Conservation (phyloP, 768 basidiomycete species). For the Suillus americanus region DNA sequence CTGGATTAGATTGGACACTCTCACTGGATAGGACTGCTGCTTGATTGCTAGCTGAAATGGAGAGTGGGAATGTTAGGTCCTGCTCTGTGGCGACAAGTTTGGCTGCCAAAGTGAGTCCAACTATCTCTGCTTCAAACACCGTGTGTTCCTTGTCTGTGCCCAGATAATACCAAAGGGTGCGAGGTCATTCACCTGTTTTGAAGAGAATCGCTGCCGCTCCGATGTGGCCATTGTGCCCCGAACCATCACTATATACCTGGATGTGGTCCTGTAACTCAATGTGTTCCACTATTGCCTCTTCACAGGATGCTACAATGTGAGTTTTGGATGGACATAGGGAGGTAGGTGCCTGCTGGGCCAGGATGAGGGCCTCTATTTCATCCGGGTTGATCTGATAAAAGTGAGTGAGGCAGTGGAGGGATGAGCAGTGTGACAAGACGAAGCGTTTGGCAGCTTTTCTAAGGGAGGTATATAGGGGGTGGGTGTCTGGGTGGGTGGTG, state of each 20-base stretch:
- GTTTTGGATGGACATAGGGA: not conserved
- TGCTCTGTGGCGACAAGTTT: constrained; percentile 1
- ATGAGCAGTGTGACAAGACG: not conserved
- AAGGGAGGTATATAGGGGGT: not conserved
- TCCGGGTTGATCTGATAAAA: not conserved
- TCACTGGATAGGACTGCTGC: constrained; percentile 11
- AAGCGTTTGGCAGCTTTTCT: not conserved
- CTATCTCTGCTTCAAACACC: constrained; percentile 17
- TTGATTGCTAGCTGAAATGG: constrained; percentile 15
- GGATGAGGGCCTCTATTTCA: not conserved
- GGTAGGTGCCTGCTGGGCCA: not conserved
- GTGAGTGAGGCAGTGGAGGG: not conserved
- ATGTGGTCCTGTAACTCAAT: not conserved
- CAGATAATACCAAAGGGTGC: constrained; percentile 6
- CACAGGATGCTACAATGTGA: not conserved
- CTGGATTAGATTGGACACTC: not conserved
- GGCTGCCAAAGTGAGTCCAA: constrained; percentile 12
- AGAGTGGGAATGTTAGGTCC: not conserved
- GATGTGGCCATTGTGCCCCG: not conserved
- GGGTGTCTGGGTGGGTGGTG: not conserved
- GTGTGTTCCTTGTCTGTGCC: constrained; percentile 9
- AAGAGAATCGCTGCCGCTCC: constrained; percentile 17
- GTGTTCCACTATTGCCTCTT: not conserved
- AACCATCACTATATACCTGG: constrained; percentile 19
- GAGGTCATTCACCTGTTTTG: fast-evolving